Evolutionary conservation across 108 stramenopile species (phyloP), one percentile per base, ranked within the genome.

Genomic region (Pelagomonas calceolata): DNA sequence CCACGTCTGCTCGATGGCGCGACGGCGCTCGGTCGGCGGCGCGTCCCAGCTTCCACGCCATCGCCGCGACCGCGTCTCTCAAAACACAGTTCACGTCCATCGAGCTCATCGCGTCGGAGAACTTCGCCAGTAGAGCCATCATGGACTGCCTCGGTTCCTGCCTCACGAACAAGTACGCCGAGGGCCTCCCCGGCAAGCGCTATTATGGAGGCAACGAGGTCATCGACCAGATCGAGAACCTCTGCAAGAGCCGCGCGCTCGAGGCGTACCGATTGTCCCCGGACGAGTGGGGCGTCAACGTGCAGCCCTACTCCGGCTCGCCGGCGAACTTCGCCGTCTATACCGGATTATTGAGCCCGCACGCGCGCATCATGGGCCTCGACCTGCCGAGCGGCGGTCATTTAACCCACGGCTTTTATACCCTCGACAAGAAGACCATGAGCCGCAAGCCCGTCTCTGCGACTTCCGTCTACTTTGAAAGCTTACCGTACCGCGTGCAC

Each of bases 241-340:
- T 99, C 30, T 98, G 97, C 83, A 90, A 91, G 73, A 75, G 80
- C 66, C 91, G 98, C 67, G 98, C 98, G n/a, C 78, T 99, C 67
- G 75, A 89, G 84, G 98, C 97, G 4, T 99, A 96, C 81, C 89
- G 96, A 31, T 80, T 95, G 36, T 81, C 96, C 75, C 85, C 94
- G 17, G 90, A 92, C 63, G 81, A 95, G 85, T 99, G 98, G 98
- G 98, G 98, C 34, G 95, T 99, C 68, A 99, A 99, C 74, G 98
- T 99, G 66, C 90, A 91, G 65, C 89, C 90, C n/a, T 92, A 88
- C 85, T 92, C 91, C 66, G 97, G 98, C 66, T 94, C 93, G 15
- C 98, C 98, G 34, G 98, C 98, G 80, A 99, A 99, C 91, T 99
- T 99, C 76, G 97, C 95, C 35, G 98, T 96, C 46, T 98, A 97